Evolutionary conservation across 208 protist species (phyloP).

Genomic region (Leishmania major): DNA sequence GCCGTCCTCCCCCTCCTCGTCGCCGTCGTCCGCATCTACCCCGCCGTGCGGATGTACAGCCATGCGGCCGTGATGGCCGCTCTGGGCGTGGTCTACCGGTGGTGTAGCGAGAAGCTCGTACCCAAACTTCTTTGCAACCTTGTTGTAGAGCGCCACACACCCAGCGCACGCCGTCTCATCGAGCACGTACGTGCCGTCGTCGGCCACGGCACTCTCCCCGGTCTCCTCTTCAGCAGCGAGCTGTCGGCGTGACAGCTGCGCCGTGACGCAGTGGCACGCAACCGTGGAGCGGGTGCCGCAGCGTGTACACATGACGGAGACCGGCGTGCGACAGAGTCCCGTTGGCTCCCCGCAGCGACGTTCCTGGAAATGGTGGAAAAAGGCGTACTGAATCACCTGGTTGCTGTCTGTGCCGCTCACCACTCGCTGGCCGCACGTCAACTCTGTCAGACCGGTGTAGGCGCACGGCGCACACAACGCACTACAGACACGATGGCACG

Average conservation of each 20-base stretch:
- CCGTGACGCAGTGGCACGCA: constrained; percentile 53
- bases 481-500: constrained; percentile 67
- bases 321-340: constrained; percentile 48
- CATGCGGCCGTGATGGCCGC: neutral
- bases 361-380: constrained; percentile 80
- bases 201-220: constrained; percentile 17
- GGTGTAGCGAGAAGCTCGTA: constrained; percentile 38
- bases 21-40: constrained; percentile 18
- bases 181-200: constrained; percentile 32
- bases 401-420: constrained; percentile 61
- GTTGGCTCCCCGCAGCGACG: constrained; percentile 56
- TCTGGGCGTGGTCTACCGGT: constrained; percentile 14
- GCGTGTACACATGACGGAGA: constrained; percentile 65
- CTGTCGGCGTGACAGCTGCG: constrained; percentile 27
- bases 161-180: constrained; percentile 65
- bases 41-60: neutral
- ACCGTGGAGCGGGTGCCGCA: constrained; percentile 64
- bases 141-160: constrained; percentile 82
- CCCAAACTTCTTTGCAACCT: constrained; percentile 63
- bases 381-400: constrained; percentile 48
- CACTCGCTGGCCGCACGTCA: constrained; percentile 84
- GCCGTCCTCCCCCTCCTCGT: constrained; percentile 33
- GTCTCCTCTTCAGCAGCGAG: constrained; percentile 12
- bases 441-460: constrained; percentile 65
- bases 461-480: constrained; percentile 72